A percentile compares a stretch with the other conserved stretches of the same genome.
phyloP scores from a whole-genome alignment of 129 eudicot genomes.

The Dittrichia graveolens region DNA sequence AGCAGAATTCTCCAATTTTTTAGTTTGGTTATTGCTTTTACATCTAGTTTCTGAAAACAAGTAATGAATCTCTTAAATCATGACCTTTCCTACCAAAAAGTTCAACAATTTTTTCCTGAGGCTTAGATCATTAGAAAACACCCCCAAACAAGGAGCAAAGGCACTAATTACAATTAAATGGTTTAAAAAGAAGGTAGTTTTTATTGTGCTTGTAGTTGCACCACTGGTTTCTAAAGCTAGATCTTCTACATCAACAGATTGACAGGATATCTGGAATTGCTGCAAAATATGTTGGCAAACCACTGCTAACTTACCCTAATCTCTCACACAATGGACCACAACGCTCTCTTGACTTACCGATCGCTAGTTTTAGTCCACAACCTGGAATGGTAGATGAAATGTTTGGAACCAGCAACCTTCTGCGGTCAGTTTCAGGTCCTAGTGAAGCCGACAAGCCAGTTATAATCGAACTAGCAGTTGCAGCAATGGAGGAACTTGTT shows the following conservation, averaged over 20 bases:
- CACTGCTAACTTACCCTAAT: slow-evolving; percentile 42
- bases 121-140: no score
- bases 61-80: slow-evolving; percentile 4
- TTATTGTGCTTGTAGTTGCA: neutral
- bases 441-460: slow-evolving; percentile 52
- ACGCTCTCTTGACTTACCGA: slow-evolving; percentile 37
- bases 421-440: slow-evolving; percentile 44
- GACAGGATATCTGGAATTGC: slow-evolving; percentile 77
- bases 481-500: slow-evolving; percentile 67
- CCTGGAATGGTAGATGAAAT: slow-evolving; percentile 42
- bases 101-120: neutral
- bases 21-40: neutral
- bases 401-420: slow-evolving; percentile 46
- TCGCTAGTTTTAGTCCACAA: slow-evolving; percentile 42
- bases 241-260: slow-evolving; percentile 42
- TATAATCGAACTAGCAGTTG: slow-evolving; percentile 61
- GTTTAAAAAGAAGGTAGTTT: neutral
- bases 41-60: neutral
- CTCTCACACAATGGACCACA: slow-evolving; percentile 38
- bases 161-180: neutral
- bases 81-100: neutral
- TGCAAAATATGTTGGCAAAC: slow-evolving; percentile 79
- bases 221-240: neutral
- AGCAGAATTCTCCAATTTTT: neutral
- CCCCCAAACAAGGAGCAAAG: no score